These are phyloP conservation scores for Hypoxylon sp. DNA, from an alignment of 2,329 filamentous ascomycete species.

Conservation along the genomic window DNA sequence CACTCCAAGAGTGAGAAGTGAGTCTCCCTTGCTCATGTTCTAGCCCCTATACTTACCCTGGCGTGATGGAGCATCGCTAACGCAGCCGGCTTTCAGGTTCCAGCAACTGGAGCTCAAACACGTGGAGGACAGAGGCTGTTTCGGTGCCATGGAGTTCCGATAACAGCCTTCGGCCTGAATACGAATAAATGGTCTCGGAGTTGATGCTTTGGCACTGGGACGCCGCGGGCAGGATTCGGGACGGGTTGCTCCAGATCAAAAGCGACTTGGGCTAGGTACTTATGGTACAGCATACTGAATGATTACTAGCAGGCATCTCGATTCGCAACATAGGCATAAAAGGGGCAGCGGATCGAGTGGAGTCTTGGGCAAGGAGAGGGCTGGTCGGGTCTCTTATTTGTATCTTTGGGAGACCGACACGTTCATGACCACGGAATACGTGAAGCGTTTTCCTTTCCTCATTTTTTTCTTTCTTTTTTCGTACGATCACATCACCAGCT, in stretches of 20 bases:
- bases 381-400: conserved; percentile 2
- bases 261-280: conserved; percentile 10
- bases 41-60: neutral
- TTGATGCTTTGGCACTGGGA: conserved; percentile 5
- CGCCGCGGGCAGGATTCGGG: neutral
- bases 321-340: conserved; percentile 11
- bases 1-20: conserved; percentile 98
- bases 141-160: conserved; percentile 87
- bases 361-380: conserved; percentile 3
- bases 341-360: conserved; percentile 2
- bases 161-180: conserved; percentile 52
- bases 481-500: conserved; percentile 31
- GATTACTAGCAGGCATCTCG: conserved; percentile 17
- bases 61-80: conserved; percentile 21
- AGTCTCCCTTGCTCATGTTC: conserved; percentile 49
- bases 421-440: conserved; percentile 17
- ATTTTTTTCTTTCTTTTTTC: conserved; percentile 1
- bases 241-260: conserved; percentile 3
- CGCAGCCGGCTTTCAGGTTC: conserved; percentile 65
- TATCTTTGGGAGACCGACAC: conserved; percentile 7
- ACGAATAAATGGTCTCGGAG: conserved; percentile 5
- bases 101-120: conserved; percentile 93
- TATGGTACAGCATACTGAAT: conserved; percentile 1
- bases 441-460: conserved; percentile 31
- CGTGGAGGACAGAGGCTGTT: conserved; percentile 83